Evolutionary conservation across 2,329 filamentous ascomycete genomes (phyloP).

Genomic region (Onygenales sp.): DNA sequence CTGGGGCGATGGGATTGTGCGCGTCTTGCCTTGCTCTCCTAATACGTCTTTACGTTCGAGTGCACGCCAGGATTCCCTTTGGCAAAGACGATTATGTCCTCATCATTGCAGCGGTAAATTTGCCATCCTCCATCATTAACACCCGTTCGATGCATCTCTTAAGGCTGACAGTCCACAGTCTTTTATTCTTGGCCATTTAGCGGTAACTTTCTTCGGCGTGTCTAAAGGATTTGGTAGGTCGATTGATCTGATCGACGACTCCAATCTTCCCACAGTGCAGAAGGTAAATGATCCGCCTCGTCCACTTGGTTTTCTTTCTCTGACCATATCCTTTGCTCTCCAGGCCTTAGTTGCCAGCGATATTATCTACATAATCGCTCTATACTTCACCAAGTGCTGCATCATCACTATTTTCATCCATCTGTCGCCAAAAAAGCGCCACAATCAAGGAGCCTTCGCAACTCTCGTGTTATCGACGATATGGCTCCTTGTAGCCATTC

Average conservation of each 20-base stretch:
- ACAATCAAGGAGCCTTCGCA: constrained; percentile 26
- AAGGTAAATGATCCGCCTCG: constrained; percentile 12
- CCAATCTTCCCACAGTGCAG: constrained; percentile 18
- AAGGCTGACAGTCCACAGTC: constrained; percentile 12
- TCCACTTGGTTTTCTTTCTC: neutral
- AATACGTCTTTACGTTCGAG: constrained; percentile 29
- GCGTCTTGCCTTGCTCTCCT: constrained; percentile 26
- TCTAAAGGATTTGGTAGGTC: constrained; percentile 26
- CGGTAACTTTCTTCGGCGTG: constrained; percentile 21
- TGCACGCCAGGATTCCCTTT: constrained; percentile 22
- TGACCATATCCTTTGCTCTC: neutral
- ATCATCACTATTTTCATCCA: constrained; percentile 36
- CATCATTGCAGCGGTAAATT: constrained; percentile 22
- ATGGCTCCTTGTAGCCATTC: constrained; percentile 30
- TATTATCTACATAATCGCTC: constrained; percentile 33
- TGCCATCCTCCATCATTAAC: neutral
- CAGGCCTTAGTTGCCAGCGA: constrained; percentile 30
- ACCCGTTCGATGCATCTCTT: neutral
- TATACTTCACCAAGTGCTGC: constrained; percentile 35
- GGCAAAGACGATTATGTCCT: constrained; percentile 26
- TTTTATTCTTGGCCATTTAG: constrained; percentile 22
- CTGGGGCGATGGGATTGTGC: constrained; percentile 27
- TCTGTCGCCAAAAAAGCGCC: constrained; percentile 34
- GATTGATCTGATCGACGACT: constrained; percentile 17
- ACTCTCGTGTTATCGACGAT: constrained; percentile 28